Base-by-base conservation (phyloP, 225 moss, liverwort and hornwort species). In the Neckera pumila region DNA sequence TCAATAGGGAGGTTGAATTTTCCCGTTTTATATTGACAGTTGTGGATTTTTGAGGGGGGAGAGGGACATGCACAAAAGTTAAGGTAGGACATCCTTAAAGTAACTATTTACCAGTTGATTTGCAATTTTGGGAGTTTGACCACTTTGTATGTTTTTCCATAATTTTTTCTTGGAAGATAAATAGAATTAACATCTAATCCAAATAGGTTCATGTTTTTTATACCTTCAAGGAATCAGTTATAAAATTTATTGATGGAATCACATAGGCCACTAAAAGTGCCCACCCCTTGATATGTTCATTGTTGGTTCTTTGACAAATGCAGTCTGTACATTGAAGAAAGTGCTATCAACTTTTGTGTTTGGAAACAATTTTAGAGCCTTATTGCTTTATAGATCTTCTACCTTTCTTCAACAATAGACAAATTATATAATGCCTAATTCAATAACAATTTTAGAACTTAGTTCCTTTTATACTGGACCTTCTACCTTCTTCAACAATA, bases 71-170 rank as follows among this genome's bases (percentile, higher is more conserved):
- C n/a, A n/a, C n/a, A n/a, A n/a, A 17, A 14, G 54, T 18, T 18
- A 20, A 56, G 25, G 6, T 78, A 27, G 20, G 38, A 57, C 1
- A 36, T 76, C 2, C 3, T 11, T 57, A 38, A 56, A 57, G 17
- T 16, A 27, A 79, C 16, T 57, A 25, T 25, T 56, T 36, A 23
- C 3, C 0, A 38, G 0, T 2, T 16, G 4, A 57, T 57, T 36
- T 6, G 2, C 17, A 57, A 38, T 79, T 38, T 10, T 0, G 38
- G 10, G 4, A 6, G 0, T n/a, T 54, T 57, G 7, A 27, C 14
- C 22, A 22, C 4, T 51, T 22, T 13, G 21, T 34, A 3, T 51
- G 12, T 34, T 33, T 31, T 33, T 20, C 2, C 10, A 54, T 8
- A 4, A 10, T 6, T 26, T 10, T 23, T 38, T 17, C 17, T 16